Base-by-base conservation (phyloP, 1,284 basidiomycete species). In the Marasmius fiardii region DNA sequence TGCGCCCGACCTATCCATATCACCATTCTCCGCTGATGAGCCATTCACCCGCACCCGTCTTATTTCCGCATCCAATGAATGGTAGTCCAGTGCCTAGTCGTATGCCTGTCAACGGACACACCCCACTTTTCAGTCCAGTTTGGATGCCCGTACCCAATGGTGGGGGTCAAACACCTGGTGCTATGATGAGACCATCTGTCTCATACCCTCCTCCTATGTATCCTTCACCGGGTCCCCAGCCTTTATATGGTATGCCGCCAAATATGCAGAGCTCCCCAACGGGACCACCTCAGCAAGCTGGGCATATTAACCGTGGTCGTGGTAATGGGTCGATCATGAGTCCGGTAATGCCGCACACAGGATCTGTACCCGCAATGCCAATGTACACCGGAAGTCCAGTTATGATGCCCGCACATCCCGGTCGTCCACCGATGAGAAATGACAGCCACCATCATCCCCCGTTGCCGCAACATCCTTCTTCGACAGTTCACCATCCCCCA, bases 321-420 rank as follows among this genome's bases (percentile, higher is more conserved):
- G 74, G 69, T 48, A 67, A 52, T 20, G 68, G 76, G 63, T 61
- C 71, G 23, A 68, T 88, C 68, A 80, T 88, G 70, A 90, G 87
- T 65, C 88, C 88, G n/a, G 79, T 79, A 14, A 75, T 89, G 72
- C 68, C 79, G 37, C 82, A 82, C 65, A 77, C 82, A 20, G 73
- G 69, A 28, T 71, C 79, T 49, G 71, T 71, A 43, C 64, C 68
- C 14, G 60, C 53, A 63, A 69, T 61, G 59, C 67, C 67, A 47
- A 83, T 88, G 79, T 90, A 88, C 66, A 72, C 76, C 5, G 73
- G 77, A 34, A 90, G 86, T 63, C 88, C 88, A 8, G 82, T 84
- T 34, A 68, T 90, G 66, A 78, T 90, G 73, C 86, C 82, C 61
- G 71, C 82, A 8, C 72, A 58, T 51, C 54, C 51, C 37, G 57